Base-by-base conservation (phyloP, 2,329 filamentous ascomycete genomes). In the Penicillium polonicum region DNA sequence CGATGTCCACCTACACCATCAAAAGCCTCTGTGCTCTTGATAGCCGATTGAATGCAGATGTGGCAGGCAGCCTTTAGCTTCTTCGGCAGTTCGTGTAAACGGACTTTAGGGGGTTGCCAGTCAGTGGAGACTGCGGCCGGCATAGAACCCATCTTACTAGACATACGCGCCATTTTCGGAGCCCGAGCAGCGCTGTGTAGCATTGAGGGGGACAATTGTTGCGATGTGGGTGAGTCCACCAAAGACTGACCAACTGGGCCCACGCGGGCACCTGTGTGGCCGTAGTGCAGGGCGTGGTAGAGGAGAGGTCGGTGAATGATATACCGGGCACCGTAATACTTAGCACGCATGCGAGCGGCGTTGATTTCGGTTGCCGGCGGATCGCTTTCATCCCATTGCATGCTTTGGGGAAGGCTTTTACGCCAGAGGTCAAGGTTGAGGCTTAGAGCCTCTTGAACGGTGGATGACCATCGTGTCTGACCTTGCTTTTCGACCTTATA, bases 281-380 rank as follows among this genome's bases (percentile, higher is more conserved):
- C 65, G 52, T 78, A 77, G 60, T 86, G 82, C 2, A 87, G 78
- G 2, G 82, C 83, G 55, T 84, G 81, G 64, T 85, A 83, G 21
- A 88, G 74, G 59, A 93, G 91, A 0, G 90, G 91, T 25, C 94
- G 85, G 71, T 94, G 89, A 27, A 93, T 92, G 70, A 97, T 92
- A 61, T 95, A 92, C 63, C 89, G 85, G 0, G 91, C 92, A 21
- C 94, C 94, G 80, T 93, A 97, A 74, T 94, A 97, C 73, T 99
- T 97, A 15, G 90, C 94, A 42, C 93, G 87, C 60, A 97, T 80
- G 23, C 94, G 85, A 33, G 93, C 93, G 13, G 85, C 81, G 17
- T 97, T 85, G 59, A 97, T 92, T 48, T 96, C 87, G 0, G 70
- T 73, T 0, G 92, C 84, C 1, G 91, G 91, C 5, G 82, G 80